Evolutionary conservation across 1,284 basidiomycete genomes (phyloP), one percentile per base, ranked within the genome.

Genomic region (Irpex rosettiformis): DNA sequence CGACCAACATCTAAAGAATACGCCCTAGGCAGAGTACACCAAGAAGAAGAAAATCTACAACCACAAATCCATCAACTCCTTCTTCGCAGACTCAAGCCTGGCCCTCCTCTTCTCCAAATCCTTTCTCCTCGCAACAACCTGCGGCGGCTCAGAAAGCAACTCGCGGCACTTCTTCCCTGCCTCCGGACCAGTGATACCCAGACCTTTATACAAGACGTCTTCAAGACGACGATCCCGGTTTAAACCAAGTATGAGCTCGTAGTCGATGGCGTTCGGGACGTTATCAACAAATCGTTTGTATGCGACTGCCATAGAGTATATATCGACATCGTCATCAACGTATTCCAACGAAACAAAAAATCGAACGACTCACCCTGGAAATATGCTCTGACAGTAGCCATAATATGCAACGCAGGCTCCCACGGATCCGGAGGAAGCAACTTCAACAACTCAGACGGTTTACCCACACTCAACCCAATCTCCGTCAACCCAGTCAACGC

Each of bases 371-470:
- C 60, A 86, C 85, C 84, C 78, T 88, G 85, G 68, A 88, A 90
- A 64, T 90, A 90, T 0, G 85, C 89, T 4, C 85, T 75, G 3
- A 87, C 85, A 48, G 83, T 79, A 0, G 88, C 83, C 84, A 89
- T 88, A 64, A 89, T 86, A 11, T 72, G 65, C 3, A 90, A 65
- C 0, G 82, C 84, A 0, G 80, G 76, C 37, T 85, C 83, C 73
- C 77, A 80, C 0, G 71, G 71, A 62, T 88, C 84, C 0, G 77
- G 61, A 0, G 81, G 77, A 1, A 84, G 69, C 0, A 92, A 67
- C 62, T 80, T 84, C 0, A 78, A 68, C 0, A 88, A 66, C 54
- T 85, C 81, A 0, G 69, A 65, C 0, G 79, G 67, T 33, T 76
- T 72, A 1, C n/a, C n/a, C n/a, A 79, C 74, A 0, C 62, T 43